phyloP scores from a whole-genome alignment of 2,329 filamentous ascomycete species.

The Hypomyces perniciosus region DNA sequence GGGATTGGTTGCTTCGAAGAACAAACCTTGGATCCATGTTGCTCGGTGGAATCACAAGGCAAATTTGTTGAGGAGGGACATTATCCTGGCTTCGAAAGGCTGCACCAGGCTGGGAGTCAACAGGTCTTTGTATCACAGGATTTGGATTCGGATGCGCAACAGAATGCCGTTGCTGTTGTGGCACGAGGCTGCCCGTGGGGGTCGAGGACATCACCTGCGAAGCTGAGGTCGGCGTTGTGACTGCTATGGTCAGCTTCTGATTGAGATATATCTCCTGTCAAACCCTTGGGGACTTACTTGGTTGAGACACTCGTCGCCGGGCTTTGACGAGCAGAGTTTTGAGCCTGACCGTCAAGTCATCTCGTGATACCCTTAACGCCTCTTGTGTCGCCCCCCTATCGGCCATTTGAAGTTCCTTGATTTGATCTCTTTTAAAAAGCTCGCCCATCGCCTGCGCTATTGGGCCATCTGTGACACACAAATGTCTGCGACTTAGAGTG shows the following conservation, averaged over 20 bases:
- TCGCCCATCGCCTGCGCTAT: conserved; percentile 15
- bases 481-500: conserved; percentile 22
- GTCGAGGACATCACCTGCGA: too few relatives aligned
- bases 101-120: too few relatives aligned
- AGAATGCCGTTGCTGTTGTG: too few relatives aligned
- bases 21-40: neutral
- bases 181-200: too few relatives aligned
- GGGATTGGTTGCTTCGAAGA: neutral
- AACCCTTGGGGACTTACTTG: neutral
- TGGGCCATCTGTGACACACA: conserved; percentile 20
- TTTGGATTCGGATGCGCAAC: too few relatives aligned
- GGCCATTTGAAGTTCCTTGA: conserved; percentile 15
- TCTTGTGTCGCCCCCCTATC: neutral
- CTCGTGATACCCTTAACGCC: neutral
- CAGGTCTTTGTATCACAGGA: too few relatives aligned
- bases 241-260: neutral
- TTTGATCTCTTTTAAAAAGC: conserved; percentile 21
- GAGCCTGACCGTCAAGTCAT: neutral
- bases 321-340: neutral
- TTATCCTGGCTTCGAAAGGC: neutral
- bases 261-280: too few relatives aligned
- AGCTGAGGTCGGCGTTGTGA: neutral
- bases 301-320: neutral
- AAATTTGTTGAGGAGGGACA: neutral
- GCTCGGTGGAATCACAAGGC: too few relatives aligned